Base-by-base conservation (phyloP, 2,329 filamentous ascomycete species). In the Parastagonospora avenae region DNA sequence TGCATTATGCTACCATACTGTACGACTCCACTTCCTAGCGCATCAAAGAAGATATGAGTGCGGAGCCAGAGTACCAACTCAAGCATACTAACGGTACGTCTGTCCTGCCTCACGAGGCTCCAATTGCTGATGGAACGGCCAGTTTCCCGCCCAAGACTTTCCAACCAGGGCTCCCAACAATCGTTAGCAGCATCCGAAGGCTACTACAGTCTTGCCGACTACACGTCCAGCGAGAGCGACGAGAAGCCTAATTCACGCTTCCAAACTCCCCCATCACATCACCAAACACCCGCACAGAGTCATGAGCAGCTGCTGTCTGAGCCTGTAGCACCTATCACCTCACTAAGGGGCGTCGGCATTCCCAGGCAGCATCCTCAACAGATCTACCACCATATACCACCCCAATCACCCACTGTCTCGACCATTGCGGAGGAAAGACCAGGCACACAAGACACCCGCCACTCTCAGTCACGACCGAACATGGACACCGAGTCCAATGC, bases 101-200 rank as follows among this genome's bases (percentile, higher is more conserved):
- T 37, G 31, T 19, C 43, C 28, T 42, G 16, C 41, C 12, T 40
- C 42, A 19, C 52, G 24, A 44, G 32, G 15, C 35, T n/a, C 37
- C 46, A 48, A 35, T 48, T 46, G 59, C 63, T 62, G 42, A 68
- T 48, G 11, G 24, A 29, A 36, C 35, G 10, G 39, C 33, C 61
- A 77, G 75, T 76, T 49, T 74, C 68, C 47, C 68, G 60, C 51
- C 75, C 76, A 11, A 72, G 67, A 47, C 62, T 78, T 33, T 70
- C 71, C 7, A 74, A 76, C 52, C 69, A 71, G 39, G 54, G 59
- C 46, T 80, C 78, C 2, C 71, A 76, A 55, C 77, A 77, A 19
- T 79, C 76, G 15, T 73, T 80, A 55, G 73, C 77, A 32, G 78
- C 78, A 27, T 78, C 76, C 16, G 77, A 80, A 63, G 77, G 79